A percentile compares a stretch with the other conserved stretches of the same genome.
These are phyloP conservation scores for Phytophthora lateralis DNA, from an alignment of 352 stramenopile species.

Conservation along the genomic window DNA sequence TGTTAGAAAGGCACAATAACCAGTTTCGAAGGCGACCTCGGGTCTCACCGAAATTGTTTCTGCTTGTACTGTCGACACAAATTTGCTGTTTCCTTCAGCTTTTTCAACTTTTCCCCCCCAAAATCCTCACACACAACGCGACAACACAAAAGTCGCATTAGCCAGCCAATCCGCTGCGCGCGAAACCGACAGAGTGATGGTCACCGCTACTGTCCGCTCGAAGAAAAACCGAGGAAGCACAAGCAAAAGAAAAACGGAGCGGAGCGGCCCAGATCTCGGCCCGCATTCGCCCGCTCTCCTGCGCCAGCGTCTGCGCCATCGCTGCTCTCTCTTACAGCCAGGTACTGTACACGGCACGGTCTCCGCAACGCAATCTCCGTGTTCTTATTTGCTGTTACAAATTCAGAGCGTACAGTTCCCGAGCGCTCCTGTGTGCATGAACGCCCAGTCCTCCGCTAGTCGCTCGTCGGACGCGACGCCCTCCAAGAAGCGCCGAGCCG, in stretches of 20 bases:
- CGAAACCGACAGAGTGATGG: background rate
- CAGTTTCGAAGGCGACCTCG: too few species aligned
- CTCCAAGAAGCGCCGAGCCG: constrained; percentile 57
- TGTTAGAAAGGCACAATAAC: too few species aligned
- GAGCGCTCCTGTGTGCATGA: constrained; percentile 15
- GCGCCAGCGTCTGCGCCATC: background rate
- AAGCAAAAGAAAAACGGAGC: background rate
- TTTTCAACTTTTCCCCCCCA: too few species aligned
- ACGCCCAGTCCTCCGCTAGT: constrained; percentile 7
- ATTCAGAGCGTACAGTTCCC: background rate
- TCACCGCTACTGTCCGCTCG: background rate
- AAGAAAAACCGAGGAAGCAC: background rate
- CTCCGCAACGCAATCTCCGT: background rate
- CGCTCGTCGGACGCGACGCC: constrained; percentile 43
- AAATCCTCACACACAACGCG: background rate
- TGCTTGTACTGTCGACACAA: too few species aligned
- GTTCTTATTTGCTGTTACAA: background rate
- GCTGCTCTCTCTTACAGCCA: background rate
- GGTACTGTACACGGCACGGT: background rate
- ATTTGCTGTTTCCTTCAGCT: too few species aligned
- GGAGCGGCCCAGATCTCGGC: background rate
- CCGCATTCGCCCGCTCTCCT: background rate
- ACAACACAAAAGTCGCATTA: background rate
- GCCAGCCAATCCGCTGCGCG: background rate
- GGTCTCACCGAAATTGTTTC: too few species aligned